Base-by-base conservation (phyloP, 2,329 filamentous ascomycete species). In the Fusarium stilboides region DNA sequence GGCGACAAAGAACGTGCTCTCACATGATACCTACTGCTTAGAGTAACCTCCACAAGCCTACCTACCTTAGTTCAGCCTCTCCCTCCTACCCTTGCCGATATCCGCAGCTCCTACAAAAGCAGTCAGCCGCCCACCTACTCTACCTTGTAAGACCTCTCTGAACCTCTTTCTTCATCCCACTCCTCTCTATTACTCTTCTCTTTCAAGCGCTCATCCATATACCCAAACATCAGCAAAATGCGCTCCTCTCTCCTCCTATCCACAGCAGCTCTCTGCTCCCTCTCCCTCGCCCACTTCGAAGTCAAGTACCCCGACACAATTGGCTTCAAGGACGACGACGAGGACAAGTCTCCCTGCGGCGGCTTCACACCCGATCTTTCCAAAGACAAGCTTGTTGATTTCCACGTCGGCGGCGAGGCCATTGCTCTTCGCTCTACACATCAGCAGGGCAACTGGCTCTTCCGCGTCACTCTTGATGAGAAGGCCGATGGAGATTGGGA, bases 341-440 rank as follows among this genome's bases (percentile, higher is more conserved):
- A 81, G 31, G 76, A 58, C 71, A 77, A 75, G 7, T 80, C 74
- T 1, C 88, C 88, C 26, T 90, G 88, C 76, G 88, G 88, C 64
- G 85, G 86, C 67, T 83, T 83, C 75, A 78, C 79, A 0, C 79
- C 85, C 33, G 79, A 85, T 66, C 82, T 87, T 54, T 79, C 79
- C 46, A 69, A 79, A 65, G 65, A 79, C 24, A 80, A 85, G 57
- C 85, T 88, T 74, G 81, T 81, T 53, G 84, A 88, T 69, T 89
- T 89, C 77, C 84, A 88, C 74, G 85, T 89, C 61, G 86, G 79
- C 69, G 87, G 87, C 69, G 85, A 89, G 68, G 78, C 84, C 58
- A 79, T 89, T 34, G 80, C 82, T 62, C 73, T 85, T 50, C 77
- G 76, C 9, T 80, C 83, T 9, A 82, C 81, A 5, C 88, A 90